Evolutionary conservation across 1,139 yeast genomes (phyloP), one percentile per base, ranked within the genome.

Genomic region (Hansenula sp.): DNA sequence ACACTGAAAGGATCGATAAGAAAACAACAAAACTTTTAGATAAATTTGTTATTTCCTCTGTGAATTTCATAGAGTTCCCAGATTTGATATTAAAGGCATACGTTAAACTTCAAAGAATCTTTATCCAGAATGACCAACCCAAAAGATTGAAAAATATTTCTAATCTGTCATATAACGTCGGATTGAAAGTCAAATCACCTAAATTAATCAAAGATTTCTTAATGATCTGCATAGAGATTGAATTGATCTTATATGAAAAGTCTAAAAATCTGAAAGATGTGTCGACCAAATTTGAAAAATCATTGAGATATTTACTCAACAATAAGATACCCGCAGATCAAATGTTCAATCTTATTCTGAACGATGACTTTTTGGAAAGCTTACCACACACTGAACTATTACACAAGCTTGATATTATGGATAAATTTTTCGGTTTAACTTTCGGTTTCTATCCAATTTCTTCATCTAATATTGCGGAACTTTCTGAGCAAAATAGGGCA

Each of bases 101-200:
- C 19, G 9, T n/a, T 2, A 35, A 25, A 8, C 19, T 54, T 3
- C n/a, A 21, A 11, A 3, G 12, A 8, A n/a, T 52, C 3, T 51
- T 51, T 13, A 3, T 33, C 4, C 40, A 18, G 10, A 27, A 44
- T 15, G 35, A 46, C 7, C 66, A 64, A 21, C 41, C 37, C 19
- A 61, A 62, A 43, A 54, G 68, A 41, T 31, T 64, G 21, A 49
- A 50, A 12, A 66, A 65, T 44, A 44, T 67, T 4, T 55, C 63
- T 4, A 66, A 61, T 41, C 48, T 66, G 16, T 45, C 59, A 12
- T 65, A 60, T 36, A 65, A 65, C 43, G 43, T 50, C 10, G 59
- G 55, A 45, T 33, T 57, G 8, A 43, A 43, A 12, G 18, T 47
- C 2, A 47, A 57, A 5, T 44, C 52, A 3, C 38, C 39, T 9